Conservation (phyloP, 2,329 filamentous ascomycete species). For the Chrysoporthe deuterocubensis region DNA sequence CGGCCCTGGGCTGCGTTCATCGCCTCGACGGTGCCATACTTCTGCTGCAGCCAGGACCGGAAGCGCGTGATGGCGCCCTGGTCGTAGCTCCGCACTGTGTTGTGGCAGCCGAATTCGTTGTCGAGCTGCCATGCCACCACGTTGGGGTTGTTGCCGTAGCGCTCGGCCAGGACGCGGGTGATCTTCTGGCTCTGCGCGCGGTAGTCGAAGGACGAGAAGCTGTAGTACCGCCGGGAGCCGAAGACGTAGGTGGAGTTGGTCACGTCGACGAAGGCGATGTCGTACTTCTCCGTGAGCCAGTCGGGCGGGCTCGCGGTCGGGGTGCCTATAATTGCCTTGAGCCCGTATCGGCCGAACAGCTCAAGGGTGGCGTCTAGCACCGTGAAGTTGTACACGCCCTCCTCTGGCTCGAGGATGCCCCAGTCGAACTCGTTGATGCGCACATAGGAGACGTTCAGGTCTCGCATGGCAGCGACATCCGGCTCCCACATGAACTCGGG, state of each 20-base stretch:
- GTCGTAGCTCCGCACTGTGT: constrained; percentile 32
- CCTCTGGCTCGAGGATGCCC: constrained; percentile 30
- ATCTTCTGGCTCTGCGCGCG: constrained; percentile 33
- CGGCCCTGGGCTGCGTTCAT: constrained; percentile 33
- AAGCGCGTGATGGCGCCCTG: constrained; percentile 31
- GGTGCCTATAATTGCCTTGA: constrained; percentile 34
- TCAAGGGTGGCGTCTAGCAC: constrained; percentile 31
- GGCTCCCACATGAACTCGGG: constrained; percentile 32
- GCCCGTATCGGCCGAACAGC: constrained; percentile 28
- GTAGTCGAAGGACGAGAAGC: constrained; percentile 33
- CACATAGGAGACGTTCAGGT: constrained; percentile 32
- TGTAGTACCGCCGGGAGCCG: constrained; percentile 33
- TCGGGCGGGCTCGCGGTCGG: constrained; percentile 32
- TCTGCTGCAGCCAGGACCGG: constrained; percentile 32
- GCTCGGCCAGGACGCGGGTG: constrained; percentile 31
- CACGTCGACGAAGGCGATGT: constrained; percentile 32
- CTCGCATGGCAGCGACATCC: constrained; percentile 31
- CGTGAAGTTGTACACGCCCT: constrained; percentile 33
- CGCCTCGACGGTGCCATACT: constrained; percentile 32
- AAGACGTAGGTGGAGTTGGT: constrained; percentile 33
- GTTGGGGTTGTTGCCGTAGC: constrained; percentile 30
- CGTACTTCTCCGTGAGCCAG: constrained; percentile 32
- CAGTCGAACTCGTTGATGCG: constrained; percentile 34
- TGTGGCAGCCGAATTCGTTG: constrained; percentile 34
- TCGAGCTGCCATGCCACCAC: constrained; percentile 34